A percentile compares a stretch with the other conserved stretches of the same genome.
phyloP scores from a whole-genome alignment of 2,329 filamentous ascomycete species.

The Fusarium staphyleae region DNA sequence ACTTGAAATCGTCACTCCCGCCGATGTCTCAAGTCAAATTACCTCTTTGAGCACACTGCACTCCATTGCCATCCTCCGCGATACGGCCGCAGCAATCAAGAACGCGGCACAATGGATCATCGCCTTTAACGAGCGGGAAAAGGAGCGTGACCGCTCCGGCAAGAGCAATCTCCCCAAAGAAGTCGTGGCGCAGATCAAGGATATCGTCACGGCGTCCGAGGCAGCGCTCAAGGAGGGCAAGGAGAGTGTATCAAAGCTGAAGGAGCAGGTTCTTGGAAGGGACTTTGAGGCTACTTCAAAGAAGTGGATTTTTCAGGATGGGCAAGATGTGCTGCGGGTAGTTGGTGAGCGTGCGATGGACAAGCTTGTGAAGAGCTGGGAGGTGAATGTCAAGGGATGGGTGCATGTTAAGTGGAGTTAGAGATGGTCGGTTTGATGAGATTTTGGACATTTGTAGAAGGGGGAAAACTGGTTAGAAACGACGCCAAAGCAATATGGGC shows the following conservation, averaged over 20 bases:
- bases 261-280: slow-evolving; percentile 39
- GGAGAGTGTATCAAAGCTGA: slow-evolving; percentile 40
- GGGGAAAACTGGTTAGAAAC: no score
- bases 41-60: slow-evolving; percentile 47
- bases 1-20: slow-evolving; percentile 19
- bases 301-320: slow-evolving; percentile 43
- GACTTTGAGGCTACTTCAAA: slow-evolving; percentile 40
- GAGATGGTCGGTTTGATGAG: background rate
- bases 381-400: slow-evolving; percentile 47
- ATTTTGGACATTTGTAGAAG: no score
- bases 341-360: slow-evolving; percentile 39
- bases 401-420: slow-evolving; percentile 46
- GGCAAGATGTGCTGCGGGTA: slow-evolving; percentile 31
- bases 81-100: slow-evolving; percentile 47
- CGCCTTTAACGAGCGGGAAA: slow-evolving; percentile 48
- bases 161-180: slow-evolving; percentile 50
- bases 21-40: slow-evolving; percentile 29
- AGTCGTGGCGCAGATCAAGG: slow-evolving; percentile 45
- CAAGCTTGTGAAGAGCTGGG: slow-evolving; percentile 47
- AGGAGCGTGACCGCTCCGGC: slow-evolving; percentile 50
- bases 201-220: slow-evolving; percentile 43
- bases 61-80: slow-evolving; percentile 48
- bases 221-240: slow-evolving; percentile 46
- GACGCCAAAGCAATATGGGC: no score
- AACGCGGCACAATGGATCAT: slow-evolving; percentile 46